phyloP scores from a whole-genome alignment of 257 asterid genomes.

The Nicotiana undulata region DNA sequence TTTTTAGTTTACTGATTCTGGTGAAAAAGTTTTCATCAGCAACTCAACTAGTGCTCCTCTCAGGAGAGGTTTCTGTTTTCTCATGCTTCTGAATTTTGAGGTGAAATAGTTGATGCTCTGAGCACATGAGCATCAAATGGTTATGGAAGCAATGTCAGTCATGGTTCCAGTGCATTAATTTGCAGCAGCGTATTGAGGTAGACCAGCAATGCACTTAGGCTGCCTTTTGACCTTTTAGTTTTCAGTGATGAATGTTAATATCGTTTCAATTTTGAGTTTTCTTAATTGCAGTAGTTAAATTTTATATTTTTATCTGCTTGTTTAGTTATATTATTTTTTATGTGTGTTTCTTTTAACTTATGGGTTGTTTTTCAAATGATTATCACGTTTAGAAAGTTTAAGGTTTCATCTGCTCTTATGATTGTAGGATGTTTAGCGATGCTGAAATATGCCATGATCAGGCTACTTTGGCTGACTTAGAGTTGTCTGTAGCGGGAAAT shows the following conservation, averaged over 20 bases:
- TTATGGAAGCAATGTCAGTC: background rate
- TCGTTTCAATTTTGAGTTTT: no score
- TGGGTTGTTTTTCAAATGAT: background rate
- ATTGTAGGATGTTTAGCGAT: background rate
- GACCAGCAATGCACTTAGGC: background rate
- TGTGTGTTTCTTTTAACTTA: background rate
- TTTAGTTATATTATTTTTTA: background rate
- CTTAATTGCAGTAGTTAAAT: background rate
- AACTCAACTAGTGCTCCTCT: no score
- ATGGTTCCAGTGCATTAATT: background rate
- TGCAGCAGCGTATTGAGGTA: background rate
- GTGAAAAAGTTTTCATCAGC: no score
- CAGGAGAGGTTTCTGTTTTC: no score
- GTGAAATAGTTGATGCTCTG: conserved; percentile 5
- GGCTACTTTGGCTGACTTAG: conserved; percentile 24
- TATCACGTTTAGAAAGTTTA: background rate
- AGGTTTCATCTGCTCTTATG: background rate
- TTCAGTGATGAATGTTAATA: no score
- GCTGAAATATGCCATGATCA: conserved; percentile 16
- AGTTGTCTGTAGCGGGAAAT: conserved; percentile 22
- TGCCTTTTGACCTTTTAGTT: no score
- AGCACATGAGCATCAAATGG: background rate
- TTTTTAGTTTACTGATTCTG: background rate
- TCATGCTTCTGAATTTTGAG: background rate
- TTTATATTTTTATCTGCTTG: background rate